Conservation (phyloP, 192 early-diverging fungal genomes). For the Mortierella antarctica region DNA sequence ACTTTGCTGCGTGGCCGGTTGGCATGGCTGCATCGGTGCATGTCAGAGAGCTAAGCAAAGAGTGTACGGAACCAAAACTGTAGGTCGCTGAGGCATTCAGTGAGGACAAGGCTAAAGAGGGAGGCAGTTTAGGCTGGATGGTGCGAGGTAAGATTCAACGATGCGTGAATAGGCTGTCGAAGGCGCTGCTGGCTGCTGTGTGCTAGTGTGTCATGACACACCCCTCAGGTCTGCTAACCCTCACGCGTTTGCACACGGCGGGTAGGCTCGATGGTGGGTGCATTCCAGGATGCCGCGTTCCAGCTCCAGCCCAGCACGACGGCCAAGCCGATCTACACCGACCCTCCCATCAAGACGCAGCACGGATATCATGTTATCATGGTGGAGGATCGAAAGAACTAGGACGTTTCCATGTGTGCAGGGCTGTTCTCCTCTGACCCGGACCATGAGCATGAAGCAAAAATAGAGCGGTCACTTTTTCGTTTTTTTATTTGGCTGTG, state of each 20-base stretch:
- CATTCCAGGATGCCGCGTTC: conserved; percentile 87
- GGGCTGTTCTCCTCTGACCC: not conserved
- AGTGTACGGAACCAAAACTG: not conserved
- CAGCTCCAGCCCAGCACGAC: conserved; percentile 73
- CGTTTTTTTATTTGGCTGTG: not conserved
- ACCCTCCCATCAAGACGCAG: conserved; percentile 78
- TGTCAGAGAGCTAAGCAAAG: too few species aligned
- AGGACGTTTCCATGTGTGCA: too few species aligned
- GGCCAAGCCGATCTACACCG: conserved; percentile 74
- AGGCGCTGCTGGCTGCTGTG: not conserved
- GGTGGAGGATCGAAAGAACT: conserved; percentile 74
- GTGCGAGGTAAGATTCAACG: conserved; percentile 66
- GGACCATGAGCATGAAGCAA: not conserved
- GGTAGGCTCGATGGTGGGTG: conserved; percentile 65
- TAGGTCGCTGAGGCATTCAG: conserved; percentile 79
- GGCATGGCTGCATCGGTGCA: too few species aligned
- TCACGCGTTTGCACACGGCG: not conserved
- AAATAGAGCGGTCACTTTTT: not conserved
- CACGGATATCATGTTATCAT: conserved; percentile 90
- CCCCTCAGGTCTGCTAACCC: not conserved
- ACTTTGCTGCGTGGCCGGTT: too few species aligned
- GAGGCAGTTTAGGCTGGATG: conserved; percentile 85
- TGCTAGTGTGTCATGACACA: not conserved
- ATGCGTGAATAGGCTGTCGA: not conserved
- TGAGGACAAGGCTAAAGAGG: conserved; percentile 86